These are phyloP conservation scores for Ascochyta fabae DNA, from an alignment of 2,329 filamentous ascomycete genomes.

Conservation along the genomic window DNA sequence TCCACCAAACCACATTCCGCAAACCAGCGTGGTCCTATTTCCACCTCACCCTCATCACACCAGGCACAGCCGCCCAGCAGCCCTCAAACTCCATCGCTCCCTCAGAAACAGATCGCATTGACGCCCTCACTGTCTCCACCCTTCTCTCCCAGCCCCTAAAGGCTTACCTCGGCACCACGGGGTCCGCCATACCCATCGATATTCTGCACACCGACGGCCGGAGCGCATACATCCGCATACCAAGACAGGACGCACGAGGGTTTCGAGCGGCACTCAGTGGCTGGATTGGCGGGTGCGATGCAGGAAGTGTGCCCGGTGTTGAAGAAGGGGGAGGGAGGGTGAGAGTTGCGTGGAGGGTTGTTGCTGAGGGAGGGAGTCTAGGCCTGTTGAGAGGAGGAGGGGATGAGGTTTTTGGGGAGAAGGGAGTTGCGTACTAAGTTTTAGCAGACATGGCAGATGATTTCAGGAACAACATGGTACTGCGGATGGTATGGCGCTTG, in stretches of 20 bases:
- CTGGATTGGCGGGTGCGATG: slow-evolving; percentile 37
- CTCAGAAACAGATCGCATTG: slow-evolving; percentile 49
- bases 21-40: slow-evolving; percentile 51
- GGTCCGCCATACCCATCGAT: slow-evolving; percentile 71
- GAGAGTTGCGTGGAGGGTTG: slow-evolving; percentile 39
- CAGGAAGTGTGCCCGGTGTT: slow-evolving; percentile 28
- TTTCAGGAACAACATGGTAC: too few species aligned
- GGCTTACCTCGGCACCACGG: slow-evolving; percentile 74
- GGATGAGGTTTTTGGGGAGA: slow-evolving; percentile 2
- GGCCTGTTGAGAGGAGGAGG: slow-evolving; percentile 14
- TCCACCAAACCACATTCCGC: slow-evolving; percentile 49
- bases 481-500: too few species aligned
- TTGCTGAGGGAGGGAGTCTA: slow-evolving; percentile 20
- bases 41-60: slow-evolving; percentile 47
- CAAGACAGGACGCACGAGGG: slow-evolving; percentile 33
- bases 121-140: slow-evolving; percentile 67
- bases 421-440: slow-evolving; percentile 6
- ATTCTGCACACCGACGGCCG: slow-evolving; percentile 61
- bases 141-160: slow-evolving; percentile 69
- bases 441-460: not conserved
- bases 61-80: slow-evolving; percentile 9
- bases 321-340: slow-evolving; percentile 20
- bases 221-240: slow-evolving; percentile 33
- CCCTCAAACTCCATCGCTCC: not conserved
- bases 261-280: slow-evolving; percentile 31